Evolutionary conservation across 352 stramenopile genomes (phyloP).

Genomic region (Phytophthora constricta): DNA sequence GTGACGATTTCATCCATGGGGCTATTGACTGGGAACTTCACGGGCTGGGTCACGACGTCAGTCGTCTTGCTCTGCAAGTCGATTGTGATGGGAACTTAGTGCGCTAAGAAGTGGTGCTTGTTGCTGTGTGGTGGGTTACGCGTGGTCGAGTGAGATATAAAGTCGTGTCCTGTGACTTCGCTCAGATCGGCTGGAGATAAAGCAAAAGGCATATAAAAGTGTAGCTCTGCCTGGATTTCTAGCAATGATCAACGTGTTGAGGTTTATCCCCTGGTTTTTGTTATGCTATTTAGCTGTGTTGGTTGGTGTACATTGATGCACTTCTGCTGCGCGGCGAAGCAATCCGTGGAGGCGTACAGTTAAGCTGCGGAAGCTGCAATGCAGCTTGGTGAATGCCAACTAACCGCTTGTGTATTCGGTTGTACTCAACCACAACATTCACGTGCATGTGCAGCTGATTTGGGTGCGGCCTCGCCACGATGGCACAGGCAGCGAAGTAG

Average conservation of each 20-base stretch:
- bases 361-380: no score
- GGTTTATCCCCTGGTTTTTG: no score
- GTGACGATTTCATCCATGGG: constrained; percentile 66
- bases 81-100: constrained; percentile 49
- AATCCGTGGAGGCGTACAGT: no score
- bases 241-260: neutral
- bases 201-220: neutral
- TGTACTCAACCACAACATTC: neutral
- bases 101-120: neutral
- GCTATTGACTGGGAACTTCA: constrained; percentile 62
- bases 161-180: constrained; percentile 5
- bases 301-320: no score
- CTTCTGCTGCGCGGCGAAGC: no score
- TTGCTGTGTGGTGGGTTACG: constrained; percentile 10
- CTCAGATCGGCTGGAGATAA: constrained; percentile 23
- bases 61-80: constrained; percentile 62
- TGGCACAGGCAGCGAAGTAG: neutral
- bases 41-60: constrained; percentile 64
- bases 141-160: constrained; percentile 17
- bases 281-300: no score
- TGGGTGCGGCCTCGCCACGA: neutral
- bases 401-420: neutral
- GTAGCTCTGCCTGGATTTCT: constrained; percentile 5
- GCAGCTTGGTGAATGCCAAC: neutral
- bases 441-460: neutral